Evolutionary conservation across 768 basidiomycete species (phyloP).

Genomic region (Candolleomyces aberdarensis): DNA sequence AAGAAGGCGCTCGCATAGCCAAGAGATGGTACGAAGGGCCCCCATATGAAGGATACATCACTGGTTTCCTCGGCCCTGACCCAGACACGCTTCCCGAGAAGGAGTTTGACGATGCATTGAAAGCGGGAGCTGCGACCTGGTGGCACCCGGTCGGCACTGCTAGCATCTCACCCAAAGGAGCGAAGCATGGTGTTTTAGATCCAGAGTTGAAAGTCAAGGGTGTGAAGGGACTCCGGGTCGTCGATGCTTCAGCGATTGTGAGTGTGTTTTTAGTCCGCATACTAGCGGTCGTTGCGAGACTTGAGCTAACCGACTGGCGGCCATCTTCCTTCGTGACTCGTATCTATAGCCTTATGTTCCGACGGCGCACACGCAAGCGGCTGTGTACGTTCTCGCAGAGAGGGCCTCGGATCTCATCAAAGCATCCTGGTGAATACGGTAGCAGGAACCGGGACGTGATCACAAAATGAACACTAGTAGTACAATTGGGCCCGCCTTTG

Average conservation of each 20-base stretch:
- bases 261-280: neutral
- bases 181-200: conserved; percentile 26
- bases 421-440: neutral
- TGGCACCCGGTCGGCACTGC: conserved; percentile 26
- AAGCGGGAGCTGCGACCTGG: neutral
- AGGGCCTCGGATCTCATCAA: conserved; percentile 4
- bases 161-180: conserved; percentile 20
- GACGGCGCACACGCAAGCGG: too few relatives aligned
- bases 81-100: neutral
- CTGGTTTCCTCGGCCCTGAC: neutral
- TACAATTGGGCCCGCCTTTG: too few relatives aligned
- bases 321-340: neutral
- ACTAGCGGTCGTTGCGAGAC: too few relatives aligned
- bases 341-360: conserved; percentile 1
- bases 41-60: neutral
- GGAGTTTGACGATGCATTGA: neutral
- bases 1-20: conserved; percentile 5
- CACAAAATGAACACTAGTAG: too few relatives aligned
- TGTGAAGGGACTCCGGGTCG: conserved; percentile 26
- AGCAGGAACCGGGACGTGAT: too few relatives aligned
- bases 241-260: conserved; percentile 30
- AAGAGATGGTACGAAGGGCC: neutral
- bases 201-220: conserved; percentile 29
- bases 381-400: conserved; percentile 7
- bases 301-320: neutral